Evolutionary conservation across 1,139 yeast genomes (phyloP).

Genomic region (Yamadazyma diddensiae): DNA sequence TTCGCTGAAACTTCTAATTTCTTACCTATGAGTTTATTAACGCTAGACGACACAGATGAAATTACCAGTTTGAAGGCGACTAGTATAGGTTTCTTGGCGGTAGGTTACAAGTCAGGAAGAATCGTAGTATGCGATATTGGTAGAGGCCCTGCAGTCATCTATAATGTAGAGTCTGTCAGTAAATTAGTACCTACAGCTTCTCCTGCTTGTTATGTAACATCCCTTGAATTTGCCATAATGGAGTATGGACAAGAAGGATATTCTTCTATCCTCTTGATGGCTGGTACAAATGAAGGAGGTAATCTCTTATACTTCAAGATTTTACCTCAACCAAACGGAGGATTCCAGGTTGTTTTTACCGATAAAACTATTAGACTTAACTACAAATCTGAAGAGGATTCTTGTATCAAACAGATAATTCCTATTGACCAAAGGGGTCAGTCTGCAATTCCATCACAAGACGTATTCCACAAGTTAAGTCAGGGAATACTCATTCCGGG

Average conservation of each 20-base stretch:
- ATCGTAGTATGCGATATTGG: conserved; percentile 70
- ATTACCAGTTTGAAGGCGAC: conserved; percentile 67
- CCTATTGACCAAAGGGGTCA: conserved; percentile 63
- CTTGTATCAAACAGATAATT: conserved; percentile 36
- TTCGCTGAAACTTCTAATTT: conserved; percentile 42
- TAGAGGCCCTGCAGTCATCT: conserved; percentile 81
- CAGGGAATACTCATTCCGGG: conserved; percentile 66
- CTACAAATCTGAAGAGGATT: conserved; percentile 36
- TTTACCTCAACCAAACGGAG: conserved; percentile 66
- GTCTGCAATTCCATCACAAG: conserved; percentile 62
- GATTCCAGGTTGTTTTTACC: conserved; percentile 59
- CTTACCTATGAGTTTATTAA: conserved; percentile 56
- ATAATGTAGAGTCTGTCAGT: conserved; percentile 43
- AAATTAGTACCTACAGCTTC: conserved; percentile 38
- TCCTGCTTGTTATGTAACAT: conserved; percentile 46
- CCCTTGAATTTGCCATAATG: conserved; percentile 71
- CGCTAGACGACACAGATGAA: conserved; percentile 33
- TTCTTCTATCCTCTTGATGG: conserved; percentile 67
- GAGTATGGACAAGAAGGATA: conserved; percentile 63
- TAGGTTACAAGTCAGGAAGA: conserved; percentile 76
- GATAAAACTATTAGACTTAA: conserved; percentile 46
- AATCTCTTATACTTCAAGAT: conserved; percentile 64
- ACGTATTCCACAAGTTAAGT: conserved; percentile 57
- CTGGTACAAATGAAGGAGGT: conserved; percentile 81
- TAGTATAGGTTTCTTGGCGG: conserved; percentile 80